A percentile compares a stretch with the other conserved stretches of the same genome.
These are phyloP conservation scores for Rosa multiflora DNA, from an alignment of 306 rosid species.

Conservation along the genomic window DNA sequence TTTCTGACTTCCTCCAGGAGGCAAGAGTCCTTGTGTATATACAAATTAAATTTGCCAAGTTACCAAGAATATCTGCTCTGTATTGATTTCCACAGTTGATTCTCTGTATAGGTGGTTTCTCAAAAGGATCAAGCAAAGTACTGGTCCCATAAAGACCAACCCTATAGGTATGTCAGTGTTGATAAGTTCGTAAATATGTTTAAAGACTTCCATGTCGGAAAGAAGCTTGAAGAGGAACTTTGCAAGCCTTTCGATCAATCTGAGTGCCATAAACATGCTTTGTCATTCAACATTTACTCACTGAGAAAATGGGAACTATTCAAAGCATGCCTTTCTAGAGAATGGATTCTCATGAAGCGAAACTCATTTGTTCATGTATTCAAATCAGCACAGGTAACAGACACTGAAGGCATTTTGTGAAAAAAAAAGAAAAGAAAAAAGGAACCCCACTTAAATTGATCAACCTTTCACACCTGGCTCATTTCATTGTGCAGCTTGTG, in stretches of 20 bases:
- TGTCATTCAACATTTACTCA: constrained; percentile 40
- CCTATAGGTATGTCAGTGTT: constrained; percentile 36
- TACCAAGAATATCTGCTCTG: neutral
- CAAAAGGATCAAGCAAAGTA: constrained; percentile 52
- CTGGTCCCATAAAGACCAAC: constrained; percentile 39
- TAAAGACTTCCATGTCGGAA: constrained; percentile 36
- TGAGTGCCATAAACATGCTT: constrained; percentile 34
- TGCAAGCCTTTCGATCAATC: constrained; percentile 39
- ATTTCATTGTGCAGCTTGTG: constrained; percentile 40
- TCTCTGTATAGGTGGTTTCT: constrained; percentile 45
- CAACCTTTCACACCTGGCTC: neutral
- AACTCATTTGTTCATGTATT: constrained; percentile 46
- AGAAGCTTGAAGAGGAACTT: constrained; percentile 43
- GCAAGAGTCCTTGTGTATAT: constrained; percentile 17
- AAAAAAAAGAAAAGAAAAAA: too few relatives aligned
- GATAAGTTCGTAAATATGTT: constrained; percentile 40
- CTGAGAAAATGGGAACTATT: constrained; percentile 46
- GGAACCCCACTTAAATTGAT: neutral
- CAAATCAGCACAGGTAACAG: constrained; percentile 56
- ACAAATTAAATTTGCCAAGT: neutral
- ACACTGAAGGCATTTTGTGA: neutral
- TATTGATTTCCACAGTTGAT: too few relatives aligned
- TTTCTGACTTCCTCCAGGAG: constrained; percentile 65
- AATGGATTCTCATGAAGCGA: constrained; percentile 56
- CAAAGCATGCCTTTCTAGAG: constrained; percentile 46